These are phyloP conservation scores for Gyrodon lividus DNA, from an alignment of 768 basidiomycete genomes.

Conservation along the genomic window DNA sequence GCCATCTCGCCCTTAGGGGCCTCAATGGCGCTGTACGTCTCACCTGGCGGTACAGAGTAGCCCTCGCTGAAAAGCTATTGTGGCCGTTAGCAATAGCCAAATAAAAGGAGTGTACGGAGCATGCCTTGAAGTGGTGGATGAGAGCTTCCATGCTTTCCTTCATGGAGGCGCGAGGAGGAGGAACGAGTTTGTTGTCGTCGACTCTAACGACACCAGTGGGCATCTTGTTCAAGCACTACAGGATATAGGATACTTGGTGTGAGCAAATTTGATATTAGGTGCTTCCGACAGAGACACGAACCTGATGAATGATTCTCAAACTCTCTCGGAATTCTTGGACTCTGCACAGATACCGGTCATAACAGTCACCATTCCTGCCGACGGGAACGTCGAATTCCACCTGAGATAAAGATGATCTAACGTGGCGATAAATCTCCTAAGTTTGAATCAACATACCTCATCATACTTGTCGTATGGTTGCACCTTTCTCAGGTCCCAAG, in stretches of 20 bases:
- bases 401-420: slow-evolving; percentile 33
- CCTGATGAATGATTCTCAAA: slow-evolving; percentile 82
- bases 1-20: slow-evolving; percentile 99
- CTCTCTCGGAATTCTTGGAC: slow-evolving; percentile 98
- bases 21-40: slow-evolving; percentile 97
- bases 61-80: slow-evolving; percentile 90
- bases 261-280: background rate
- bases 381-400: slow-evolving; percentile 98
- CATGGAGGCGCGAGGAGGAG: slow-evolving; percentile 96
- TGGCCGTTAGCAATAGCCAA: background rate
- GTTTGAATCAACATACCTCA: slow-evolving; percentile 50
- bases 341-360: slow-evolving; percentile 95
- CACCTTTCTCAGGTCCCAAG: slow-evolving; percentile 93
- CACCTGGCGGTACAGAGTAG: slow-evolving; percentile 92
- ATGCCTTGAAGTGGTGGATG: slow-evolving; percentile 97
- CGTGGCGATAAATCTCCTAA: background rate
- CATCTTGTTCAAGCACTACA: slow-evolving; percentile 94
- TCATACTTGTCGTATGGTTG: slow-evolving; percentile 96
- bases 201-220: slow-evolving; percentile 89
- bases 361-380: slow-evolving; percentile 96
- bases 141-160: slow-evolving; percentile 99
- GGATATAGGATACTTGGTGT: background rate
- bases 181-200: slow-evolving; percentile 96
- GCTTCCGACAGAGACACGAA: slow-evolving; percentile 20
- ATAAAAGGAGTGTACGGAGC: background rate